Evolutionary conservation across 192 early-diverging fungal species (phyloP), one percentile per base, ranked within the genome.

Genomic region (Funneliformis mosseae): DNA sequence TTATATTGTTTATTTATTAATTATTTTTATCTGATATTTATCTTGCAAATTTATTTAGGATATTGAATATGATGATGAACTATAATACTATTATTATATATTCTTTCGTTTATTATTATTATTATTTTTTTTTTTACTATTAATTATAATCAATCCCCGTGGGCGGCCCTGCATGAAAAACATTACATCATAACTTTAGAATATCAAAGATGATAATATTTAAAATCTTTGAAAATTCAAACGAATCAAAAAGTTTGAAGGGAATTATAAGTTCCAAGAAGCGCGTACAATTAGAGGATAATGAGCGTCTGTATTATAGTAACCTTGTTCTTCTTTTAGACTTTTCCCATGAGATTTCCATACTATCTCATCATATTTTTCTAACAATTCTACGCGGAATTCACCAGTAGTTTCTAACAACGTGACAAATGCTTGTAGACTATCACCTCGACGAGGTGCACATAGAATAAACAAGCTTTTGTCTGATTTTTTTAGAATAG

Each of bases 371-470:
- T 70, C 68, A 45, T 70, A 70, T 70, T 42, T 70, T 43, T n/a
- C 39, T 23, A 70, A 70, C n/a, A 70, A 70, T 45, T 70, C 38
- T 10, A 70, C 21, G 10, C n/a, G 16, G n/a, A 70, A 70, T 21
- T 70, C 68, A 18, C n/a, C n/a, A 7, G 1, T 33, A 43, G 38
- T 14, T 70, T 70, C 18, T 70, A 70, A 43, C 41, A 70, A 70
- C 21, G 33, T 42, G 8, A 70, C 42, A 70, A 70, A 70, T 43
- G 28, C 68, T 43, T 43, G 33, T n/a, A 70, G 9, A 4, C 38
- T 43, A 70, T 42, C 68, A 45, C 68, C 68, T 4, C 68, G 68
- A n/a, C 23, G 33, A 43, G 68, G 68, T 43, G 68, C 68, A 70
- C 68, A 70, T 38, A 70, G n/a, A 43, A 70, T 38, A 70, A 70